Conservation (phyloP, 129 eudicot species). For the Cynara cardunculus region DNA sequence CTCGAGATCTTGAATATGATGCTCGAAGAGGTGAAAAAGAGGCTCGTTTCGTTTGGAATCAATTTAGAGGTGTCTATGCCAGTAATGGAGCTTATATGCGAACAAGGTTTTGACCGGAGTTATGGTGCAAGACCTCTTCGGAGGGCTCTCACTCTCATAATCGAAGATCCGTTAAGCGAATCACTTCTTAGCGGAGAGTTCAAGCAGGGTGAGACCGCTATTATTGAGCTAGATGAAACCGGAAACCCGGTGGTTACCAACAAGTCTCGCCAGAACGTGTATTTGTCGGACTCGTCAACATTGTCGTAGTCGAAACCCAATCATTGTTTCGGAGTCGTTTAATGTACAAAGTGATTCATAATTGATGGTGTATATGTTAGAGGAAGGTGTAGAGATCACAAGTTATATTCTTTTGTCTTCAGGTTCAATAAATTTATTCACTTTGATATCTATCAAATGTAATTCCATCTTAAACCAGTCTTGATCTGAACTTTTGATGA, state of each 20-base stretch:
- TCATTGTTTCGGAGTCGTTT: conserved; percentile 2
- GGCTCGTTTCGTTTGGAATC: conserved; percentile 61
- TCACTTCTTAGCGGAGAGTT: conserved; percentile 58
- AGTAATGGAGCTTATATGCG: conserved; percentile 67
- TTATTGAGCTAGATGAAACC: conserved; percentile 59
- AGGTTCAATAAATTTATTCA: neutral
- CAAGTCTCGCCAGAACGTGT: conserved; percentile 39
- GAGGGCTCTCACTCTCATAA: conserved; percentile 65
- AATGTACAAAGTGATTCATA: conserved; percentile 32
- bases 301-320: conserved; percentile 29
- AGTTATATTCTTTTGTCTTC: conserved; percentile 11
- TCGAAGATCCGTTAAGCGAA: conserved; percentile 78
- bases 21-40: conserved; percentile 66
- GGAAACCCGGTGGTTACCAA: conserved; percentile 71
- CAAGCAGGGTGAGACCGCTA: conserved; percentile 59
- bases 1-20: conserved; percentile 70
- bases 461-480: neutral
- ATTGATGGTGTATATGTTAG: conserved; percentile 31
- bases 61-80: conserved; percentile 62
- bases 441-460: neutral
- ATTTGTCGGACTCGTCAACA: conserved; percentile 56
- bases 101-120: conserved; percentile 72
- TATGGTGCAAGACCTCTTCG: conserved; percentile 91
- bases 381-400: conserved; percentile 28
- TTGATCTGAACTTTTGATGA: too few relatives aligned